Conservation (phyloP, 148 eudicot species). For the Agrostemma githago region DNA sequence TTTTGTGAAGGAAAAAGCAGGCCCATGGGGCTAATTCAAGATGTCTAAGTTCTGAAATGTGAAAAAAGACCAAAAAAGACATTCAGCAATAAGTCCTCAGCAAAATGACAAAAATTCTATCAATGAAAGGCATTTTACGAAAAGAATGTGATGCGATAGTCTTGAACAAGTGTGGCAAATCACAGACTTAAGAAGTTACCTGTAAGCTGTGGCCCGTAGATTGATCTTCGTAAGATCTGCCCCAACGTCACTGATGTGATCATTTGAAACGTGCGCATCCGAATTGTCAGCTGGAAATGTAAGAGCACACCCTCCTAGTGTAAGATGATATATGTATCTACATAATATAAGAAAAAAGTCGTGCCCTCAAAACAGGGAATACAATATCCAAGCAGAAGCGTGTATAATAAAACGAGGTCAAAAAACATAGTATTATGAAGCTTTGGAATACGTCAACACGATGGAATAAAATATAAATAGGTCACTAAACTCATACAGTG, state of each 20-base stretch:
- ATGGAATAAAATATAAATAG: too few species aligned
- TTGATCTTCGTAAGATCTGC: conserved; percentile 64
- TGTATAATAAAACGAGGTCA: background rate
- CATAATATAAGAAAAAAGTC: conserved; percentile 1
- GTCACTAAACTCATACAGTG: background rate
- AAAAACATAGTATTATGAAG: background rate
- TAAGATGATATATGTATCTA: conserved; percentile 72
- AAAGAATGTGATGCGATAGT: background rate
- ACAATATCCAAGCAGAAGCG: background rate
- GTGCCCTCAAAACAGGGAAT: background rate
- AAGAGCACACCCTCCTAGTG: conserved; percentile 72
- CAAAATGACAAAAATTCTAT: background rate
- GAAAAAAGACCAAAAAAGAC: background rate
- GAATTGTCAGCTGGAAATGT: conserved; percentile 44
- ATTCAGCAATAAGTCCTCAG: background rate
- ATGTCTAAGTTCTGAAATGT: background rate
- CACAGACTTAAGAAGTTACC: conserved; percentile 36
- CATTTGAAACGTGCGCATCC: conserved; percentile 22
- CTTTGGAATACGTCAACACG: background rate
- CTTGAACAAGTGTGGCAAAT: background rate
- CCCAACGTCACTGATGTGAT: conserved; percentile 33
- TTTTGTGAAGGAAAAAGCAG: too few species aligned
- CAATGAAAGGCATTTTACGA: background rate
- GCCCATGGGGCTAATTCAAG: too few species aligned
- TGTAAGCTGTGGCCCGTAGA: conserved; percentile 57